Evolutionary conservation across 768 basidiomycete species (phyloP), one percentile per base, ranked within the genome.

Genomic region (Xerocomellus dryophilus): DNA sequence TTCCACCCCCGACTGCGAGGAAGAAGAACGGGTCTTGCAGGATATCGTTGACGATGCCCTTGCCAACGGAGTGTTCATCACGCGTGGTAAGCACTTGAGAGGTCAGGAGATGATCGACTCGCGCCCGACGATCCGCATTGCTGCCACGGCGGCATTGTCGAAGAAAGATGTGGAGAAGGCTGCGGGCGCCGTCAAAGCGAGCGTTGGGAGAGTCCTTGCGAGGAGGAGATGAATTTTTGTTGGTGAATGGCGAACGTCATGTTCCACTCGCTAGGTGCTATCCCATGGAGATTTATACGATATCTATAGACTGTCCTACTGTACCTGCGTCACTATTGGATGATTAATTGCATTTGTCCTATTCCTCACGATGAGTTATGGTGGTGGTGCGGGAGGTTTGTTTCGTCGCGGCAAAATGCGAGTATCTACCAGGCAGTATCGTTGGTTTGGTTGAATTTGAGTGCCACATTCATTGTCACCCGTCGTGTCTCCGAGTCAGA

Each of bases 81-180:
- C 93, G 3, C 81, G 90, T 21, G 86, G 93, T 39, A 90, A 90
- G 75, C 73, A 92, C 52, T 68, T 97, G 60, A 81, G 81, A 46
- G 84, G 86, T 6, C 94, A 97, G 72, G 96, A 99, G 77, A 74
- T 82, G 58, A 75, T 81, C 15, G 93, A 97, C 68, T 79, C 83
- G 15, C 78, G 85, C 43, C 93, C 97, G 35, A 91, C 88, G 61
- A 84, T 98, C 55, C 81, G 91, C 56, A 74, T 98, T n/a, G 86
- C 88, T 21, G 73, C 95, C 57, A 86, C 82, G 5, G 81, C 85
- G 14, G 93, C 84, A 14, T 69, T 98, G 59, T 85, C 85, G 23
- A 88, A 78, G 79, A 96, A 95, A 74, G 97, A 98, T 62, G 82
- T 85, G 50, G 94, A 97, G 78, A 95, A 93, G 76, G 90, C 94